Evolutionary conservation across 805 yeast genomes (phyloP).

Genomic region (Candida corydali): DNA sequence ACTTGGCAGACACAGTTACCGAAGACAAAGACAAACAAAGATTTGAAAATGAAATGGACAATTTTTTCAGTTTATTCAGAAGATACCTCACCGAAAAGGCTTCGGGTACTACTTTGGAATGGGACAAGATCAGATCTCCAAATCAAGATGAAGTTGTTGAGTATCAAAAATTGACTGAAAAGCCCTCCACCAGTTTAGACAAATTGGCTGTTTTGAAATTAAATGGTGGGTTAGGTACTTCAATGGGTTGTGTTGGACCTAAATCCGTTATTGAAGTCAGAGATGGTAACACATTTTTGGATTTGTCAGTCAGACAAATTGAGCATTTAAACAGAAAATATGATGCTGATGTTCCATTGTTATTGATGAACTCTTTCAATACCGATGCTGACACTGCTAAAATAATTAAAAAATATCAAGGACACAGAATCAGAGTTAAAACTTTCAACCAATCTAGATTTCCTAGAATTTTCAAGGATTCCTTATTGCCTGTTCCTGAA

Average conservation of each 20-base stretch:
- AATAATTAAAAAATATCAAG: constrained; percentile 93
- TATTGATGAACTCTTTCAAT: constrained; percentile 98
- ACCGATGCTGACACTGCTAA: constrained; percentile 94
- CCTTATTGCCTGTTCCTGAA: constrained; percentile 92
- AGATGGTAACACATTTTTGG: constrained; percentile 96
- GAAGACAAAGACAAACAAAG: constrained; percentile 45
- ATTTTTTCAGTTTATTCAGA: constrained; percentile 89
- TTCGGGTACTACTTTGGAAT: constrained; percentile 74
- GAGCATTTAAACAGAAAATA: constrained; percentile 88
- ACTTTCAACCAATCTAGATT: constrained; percentile 97
- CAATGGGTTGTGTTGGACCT: constrained; percentile 99
- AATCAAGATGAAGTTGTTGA: constrained; percentile 83
- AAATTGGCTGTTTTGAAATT: constrained; percentile 93
- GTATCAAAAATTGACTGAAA: constrained; percentile 48
- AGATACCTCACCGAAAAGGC: constrained; percentile 89
- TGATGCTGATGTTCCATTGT: constrained; percentile 90
- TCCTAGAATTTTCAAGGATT: constrained; percentile 94
- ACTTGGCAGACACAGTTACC: constrained; percentile 75
- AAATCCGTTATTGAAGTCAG: constrained; percentile 97
- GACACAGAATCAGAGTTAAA: constrained; percentile 90
- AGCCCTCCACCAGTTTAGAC: constrained; percentile 39
- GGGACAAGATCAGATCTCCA: constrained; percentile 97
- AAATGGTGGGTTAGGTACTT: constrained; percentile 98
- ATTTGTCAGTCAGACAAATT: constrained; percentile 93
- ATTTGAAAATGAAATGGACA: constrained; percentile 91